Conservation (phyloP, 768 basidiomycete species). For the Roridomyces roridus region DNA sequence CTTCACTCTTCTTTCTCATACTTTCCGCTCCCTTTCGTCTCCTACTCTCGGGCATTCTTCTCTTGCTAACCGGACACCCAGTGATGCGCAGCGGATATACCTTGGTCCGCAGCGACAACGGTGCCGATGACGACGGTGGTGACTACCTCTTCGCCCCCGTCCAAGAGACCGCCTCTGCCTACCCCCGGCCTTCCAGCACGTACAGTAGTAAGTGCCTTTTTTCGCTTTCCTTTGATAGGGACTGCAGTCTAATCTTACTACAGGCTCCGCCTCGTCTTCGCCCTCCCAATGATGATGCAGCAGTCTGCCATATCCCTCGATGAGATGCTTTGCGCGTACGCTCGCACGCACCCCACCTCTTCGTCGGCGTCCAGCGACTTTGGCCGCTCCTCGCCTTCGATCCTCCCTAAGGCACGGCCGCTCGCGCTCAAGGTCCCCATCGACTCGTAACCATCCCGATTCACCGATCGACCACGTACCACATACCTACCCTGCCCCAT, state of each 20-base stretch:
- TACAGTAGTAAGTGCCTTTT: conserved; percentile 6
- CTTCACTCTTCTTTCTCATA: too few relatives aligned
- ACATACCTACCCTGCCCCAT: too few relatives aligned
- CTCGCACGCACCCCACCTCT: conserved; percentile 44
- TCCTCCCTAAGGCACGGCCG: too few relatives aligned
- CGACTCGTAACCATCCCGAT: too few relatives aligned
- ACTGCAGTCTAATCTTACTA: too few relatives aligned
- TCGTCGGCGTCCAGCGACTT: not conserved
- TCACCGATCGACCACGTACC: too few relatives aligned
- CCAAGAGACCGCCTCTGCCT: conserved; percentile 38
- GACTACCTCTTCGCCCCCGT: conserved; percentile 54
- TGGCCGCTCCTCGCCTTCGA: too few relatives aligned
- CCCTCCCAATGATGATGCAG: conserved; percentile 37
- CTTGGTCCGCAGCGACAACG: not conserved
- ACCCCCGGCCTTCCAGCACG: conserved; percentile 32
- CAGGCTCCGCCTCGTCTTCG: conserved; percentile 28
- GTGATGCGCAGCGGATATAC: conserved; percentile 74
- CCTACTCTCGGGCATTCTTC: not conserved
- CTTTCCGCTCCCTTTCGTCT: too few relatives aligned
- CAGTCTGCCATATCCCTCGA: conserved; percentile 63
- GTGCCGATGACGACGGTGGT: conserved; percentile 33
- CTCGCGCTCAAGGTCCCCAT: too few relatives aligned
- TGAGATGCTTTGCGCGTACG: conserved; percentile 79
- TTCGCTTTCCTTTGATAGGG: not conserved
- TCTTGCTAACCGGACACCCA: conserved; percentile 28